A percentile compares a stretch with the other conserved stretches of the same genome.
Evolutionary conservation across 2,329 filamentous ascomycete genomes (phyloP).

Genomic region (Ascochyta koolunga): DNA sequence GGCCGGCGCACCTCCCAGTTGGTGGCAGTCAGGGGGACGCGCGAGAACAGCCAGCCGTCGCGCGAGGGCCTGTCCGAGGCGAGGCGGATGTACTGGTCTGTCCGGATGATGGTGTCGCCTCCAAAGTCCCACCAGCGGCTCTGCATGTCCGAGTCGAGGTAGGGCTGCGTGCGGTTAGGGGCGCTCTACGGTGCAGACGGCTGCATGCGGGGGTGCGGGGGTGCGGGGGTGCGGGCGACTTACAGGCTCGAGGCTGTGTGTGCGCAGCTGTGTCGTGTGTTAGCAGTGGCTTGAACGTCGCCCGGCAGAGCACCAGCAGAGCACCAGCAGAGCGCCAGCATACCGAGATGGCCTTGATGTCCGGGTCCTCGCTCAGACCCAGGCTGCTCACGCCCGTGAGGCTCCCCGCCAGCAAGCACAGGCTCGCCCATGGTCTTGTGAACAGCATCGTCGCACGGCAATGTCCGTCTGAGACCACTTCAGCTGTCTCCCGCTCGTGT

Average conservation of each 20-base stretch:
- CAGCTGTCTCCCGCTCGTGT: background rate
- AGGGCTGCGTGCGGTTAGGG: constrained; percentile 67
- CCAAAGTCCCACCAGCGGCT: constrained; percentile 99
- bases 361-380: constrained; percentile 48
- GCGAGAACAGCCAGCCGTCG: constrained; percentile 90
- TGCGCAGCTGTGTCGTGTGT: constrained; percentile 68
- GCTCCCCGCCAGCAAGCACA: constrained; percentile 48
- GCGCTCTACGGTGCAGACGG: background rate
- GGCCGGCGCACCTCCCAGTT: constrained; percentile 79
- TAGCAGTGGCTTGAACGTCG: constrained; percentile 24
- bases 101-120: constrained; percentile 84
- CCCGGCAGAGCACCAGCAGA: constrained; percentile 40
- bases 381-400: constrained; percentile 36
- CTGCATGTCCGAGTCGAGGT: constrained; percentile 97
- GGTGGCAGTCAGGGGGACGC: constrained; percentile 92
- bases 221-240: constrained; percentile 48
- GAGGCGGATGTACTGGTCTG: constrained; percentile 84
- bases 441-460: constrained; percentile 41
- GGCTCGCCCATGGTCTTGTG: constrained; percentile 42
- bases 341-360: constrained; percentile 71
- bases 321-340: constrained; percentile 42
- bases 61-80: constrained; percentile 90
- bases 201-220: background rate
- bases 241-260: constrained; percentile 82
- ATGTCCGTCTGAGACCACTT: constrained; percentile 22